Evolutionary conservation across 345 rosid genomes (phyloP).

Genomic region (Rhodomyrtus tomentosa): DNA sequence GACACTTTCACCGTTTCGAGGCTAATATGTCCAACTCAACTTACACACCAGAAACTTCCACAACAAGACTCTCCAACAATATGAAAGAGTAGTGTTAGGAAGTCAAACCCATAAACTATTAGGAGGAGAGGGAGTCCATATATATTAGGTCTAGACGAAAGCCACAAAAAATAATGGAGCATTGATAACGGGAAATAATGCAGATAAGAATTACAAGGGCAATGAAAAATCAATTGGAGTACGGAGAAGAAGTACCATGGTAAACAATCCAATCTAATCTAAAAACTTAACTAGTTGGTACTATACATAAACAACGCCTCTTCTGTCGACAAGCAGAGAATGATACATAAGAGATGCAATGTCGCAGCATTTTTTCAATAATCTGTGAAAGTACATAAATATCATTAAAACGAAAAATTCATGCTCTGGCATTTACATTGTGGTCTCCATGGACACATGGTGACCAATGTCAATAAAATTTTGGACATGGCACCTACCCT

Average conservation of each 20-base stretch:
- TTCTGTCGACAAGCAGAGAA: neutral
- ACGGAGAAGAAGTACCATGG: neutral
- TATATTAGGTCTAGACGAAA: neutral
- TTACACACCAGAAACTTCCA: neutral
- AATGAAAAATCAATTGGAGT: neutral
- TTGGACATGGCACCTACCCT: neutral
- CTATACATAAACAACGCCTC: neutral
- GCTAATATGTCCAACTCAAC: neutral
- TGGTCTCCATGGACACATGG: neutral
- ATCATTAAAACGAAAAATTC: neutral
- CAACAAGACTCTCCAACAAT: neutral
- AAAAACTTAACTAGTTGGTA: neutral
- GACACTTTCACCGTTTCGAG: neutral
- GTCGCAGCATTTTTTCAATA: neutral
- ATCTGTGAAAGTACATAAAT: neutral
- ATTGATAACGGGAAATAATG: neutral
- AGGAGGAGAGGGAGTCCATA: neutral
- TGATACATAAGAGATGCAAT: neutral
- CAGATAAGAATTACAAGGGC: neutral
- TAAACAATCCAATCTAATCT: neutral
- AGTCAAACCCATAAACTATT: neutral
- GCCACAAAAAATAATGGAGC: neutral
- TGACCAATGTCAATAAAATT: neutral
- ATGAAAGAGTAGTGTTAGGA: neutral
- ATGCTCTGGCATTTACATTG: neutral